Percentiles rank a stretch among this genome's conserved stretches.
phyloP scores from a whole-genome alignment of 2,329 filamentous ascomycete genomes.

The Alternaria consortialis region DNA sequence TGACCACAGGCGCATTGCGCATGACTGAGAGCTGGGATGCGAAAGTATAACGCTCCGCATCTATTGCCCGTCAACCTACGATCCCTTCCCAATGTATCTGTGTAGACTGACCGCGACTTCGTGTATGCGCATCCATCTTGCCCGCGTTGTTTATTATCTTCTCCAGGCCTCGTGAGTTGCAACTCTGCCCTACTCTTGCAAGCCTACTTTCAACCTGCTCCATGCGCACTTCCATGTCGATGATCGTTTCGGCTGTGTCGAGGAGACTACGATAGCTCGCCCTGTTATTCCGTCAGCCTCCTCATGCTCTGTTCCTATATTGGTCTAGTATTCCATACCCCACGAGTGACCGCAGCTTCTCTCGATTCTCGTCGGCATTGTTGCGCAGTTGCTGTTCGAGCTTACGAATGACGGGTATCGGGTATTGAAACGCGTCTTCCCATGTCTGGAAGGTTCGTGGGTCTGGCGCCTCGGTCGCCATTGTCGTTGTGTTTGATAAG shows the following conservation, averaged over 20 bases:
- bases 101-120: constrained; percentile 51
- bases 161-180: constrained; percentile 76
- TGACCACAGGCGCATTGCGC: constrained; percentile 63
- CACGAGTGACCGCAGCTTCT: constrained; percentile 72
- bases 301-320: background rate
- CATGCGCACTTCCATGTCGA: constrained; percentile 85
- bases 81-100: constrained; percentile 1
- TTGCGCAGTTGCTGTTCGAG: constrained; percentile 71
- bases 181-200: constrained; percentile 75
- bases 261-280: constrained; percentile 86
- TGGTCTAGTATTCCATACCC: constrained; percentile 58
- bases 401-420: constrained; percentile 68
- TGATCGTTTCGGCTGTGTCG: constrained; percentile 91
- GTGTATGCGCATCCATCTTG: constrained; percentile 58
- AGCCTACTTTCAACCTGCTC: constrained; percentile 76
- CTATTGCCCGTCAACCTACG: constrained; percentile 43
- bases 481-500: constrained; percentile 33
- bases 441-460: constrained; percentile 65
- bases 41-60: constrained; percentile 57
- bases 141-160: constrained; percentile 68
- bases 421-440: constrained; percentile 74
- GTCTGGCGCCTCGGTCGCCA: constrained; percentile 66
- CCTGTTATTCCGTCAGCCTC: constrained; percentile 48
- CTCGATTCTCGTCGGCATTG: constrained; percentile 69
- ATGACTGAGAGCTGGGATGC: constrained; percentile 67